Base-by-base conservation (phyloP, 495 filamentous ascomycete species). In the Neurospora sp. region DNA sequence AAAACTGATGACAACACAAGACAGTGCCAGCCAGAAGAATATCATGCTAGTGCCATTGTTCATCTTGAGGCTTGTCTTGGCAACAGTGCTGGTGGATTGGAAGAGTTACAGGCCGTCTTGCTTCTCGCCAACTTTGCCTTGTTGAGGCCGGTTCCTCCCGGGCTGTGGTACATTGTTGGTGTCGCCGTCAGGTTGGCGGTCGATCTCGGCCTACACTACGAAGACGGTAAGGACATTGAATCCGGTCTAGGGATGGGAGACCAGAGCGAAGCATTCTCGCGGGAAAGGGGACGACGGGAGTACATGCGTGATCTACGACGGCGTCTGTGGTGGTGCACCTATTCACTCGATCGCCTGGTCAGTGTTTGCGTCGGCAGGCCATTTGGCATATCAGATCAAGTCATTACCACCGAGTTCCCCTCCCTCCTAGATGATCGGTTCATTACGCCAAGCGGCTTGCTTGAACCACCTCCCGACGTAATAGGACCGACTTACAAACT, bases 151-250 rank as follows among this genome's bases (percentile, higher is more conserved):
- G 93, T 98, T 69, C 93, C 95, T 4, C 95, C 95, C 0, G 95
- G 95, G 62, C 83, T 98, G 38, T 98, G 95, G 95, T 98, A 98
- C 80, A 98, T 98, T 71, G 91, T 96, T 70, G 95, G 95, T 14
- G 94, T 97, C 39, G 95, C 95, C 3, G 91, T 94, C 75, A 91
- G 95, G 74, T 79, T 98, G 41, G 95, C 92, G 12, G 93, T 98
- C 59, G 95, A 98, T 79, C 86, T 98, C 23, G 96, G 95, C 40
- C 85, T 98, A 54, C 94, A 98, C 81, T 94, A 94, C 76, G 95
- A 98, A 79, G 95, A 97, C 76, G 92, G 92, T 12, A 89, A 91
- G 39, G 91, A 90, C 70, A 83, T 94, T 72, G 83, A 83, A 11
- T 48, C 73, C 7, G 72, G 75, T 8, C 66, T 79, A 39, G 75